Conservation (phyloP, 768 basidiomycete genomes). For the Suillus luteus region DNA sequence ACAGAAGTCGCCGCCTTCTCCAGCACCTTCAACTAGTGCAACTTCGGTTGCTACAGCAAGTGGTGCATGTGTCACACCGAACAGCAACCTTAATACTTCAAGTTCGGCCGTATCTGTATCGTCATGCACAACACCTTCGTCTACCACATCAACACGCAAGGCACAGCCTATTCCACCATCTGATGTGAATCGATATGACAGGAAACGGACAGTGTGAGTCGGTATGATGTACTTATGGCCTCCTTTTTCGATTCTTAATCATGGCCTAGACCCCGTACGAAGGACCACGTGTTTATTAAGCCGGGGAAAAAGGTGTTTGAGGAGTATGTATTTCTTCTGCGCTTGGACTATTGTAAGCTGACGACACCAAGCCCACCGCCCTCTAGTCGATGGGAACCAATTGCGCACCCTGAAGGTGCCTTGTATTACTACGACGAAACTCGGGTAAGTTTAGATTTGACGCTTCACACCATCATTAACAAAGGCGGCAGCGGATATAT, state of each 20-base stretch:
- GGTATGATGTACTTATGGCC: not conserved
- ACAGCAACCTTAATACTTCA: not conserved
- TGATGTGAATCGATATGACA: conserved; percentile 9
- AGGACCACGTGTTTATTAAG: not conserved
- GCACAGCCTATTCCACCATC: not conserved
- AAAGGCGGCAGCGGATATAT: conserved; percentile 39
- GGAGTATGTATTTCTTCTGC: conserved; percentile 3
- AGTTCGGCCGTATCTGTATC: not conserved
- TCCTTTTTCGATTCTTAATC: not conserved
- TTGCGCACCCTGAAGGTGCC: conserved; percentile 55
- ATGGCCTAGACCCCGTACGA: not conserved
- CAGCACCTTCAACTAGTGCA: not conserved
- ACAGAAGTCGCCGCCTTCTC: not conserved
- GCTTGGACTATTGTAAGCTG: not conserved
- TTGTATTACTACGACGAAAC: conserved; percentile 49
- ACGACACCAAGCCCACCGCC: not conserved
- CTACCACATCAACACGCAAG: not conserved
- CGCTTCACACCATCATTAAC: not conserved
- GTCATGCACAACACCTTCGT: not conserved
- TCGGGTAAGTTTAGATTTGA: conserved; percentile 32
- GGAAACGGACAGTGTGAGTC: conserved; percentile 5
- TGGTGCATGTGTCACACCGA: too few species aligned
- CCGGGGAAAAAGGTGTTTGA: conserved; percentile 10
- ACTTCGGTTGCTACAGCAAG: not conserved
- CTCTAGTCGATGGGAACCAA: conserved; percentile 42